Evolutionary conservation across 371 early-diverging fungal genomes (phyloP).

Genomic region (Smittium mucronatum): DNA sequence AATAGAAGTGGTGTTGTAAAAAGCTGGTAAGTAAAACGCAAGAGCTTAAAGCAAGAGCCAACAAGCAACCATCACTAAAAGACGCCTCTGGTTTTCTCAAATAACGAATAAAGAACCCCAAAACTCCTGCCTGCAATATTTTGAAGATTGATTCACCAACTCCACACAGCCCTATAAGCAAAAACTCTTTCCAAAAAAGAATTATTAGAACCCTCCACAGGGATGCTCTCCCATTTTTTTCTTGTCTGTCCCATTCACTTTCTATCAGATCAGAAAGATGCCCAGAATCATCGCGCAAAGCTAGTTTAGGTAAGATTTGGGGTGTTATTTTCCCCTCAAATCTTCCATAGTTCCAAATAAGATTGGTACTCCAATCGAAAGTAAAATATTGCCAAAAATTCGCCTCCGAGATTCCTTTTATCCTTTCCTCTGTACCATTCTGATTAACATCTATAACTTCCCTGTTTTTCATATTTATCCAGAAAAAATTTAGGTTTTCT

Average conservation of each 20-base stretch:
- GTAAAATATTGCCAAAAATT: background rate
- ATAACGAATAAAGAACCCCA: constrained; percentile 28
- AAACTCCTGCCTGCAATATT: constrained; percentile 21
- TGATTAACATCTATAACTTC: too few relatives aligned
- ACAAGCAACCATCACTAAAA: constrained; percentile 21
- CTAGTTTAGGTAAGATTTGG: constrained; percentile 12
- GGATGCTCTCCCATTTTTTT: background rate
- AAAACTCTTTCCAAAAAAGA: background rate
- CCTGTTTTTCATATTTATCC: too few relatives aligned
- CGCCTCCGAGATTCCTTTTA: background rate
- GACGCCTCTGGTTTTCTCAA: constrained; percentile 22
- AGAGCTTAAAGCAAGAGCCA: constrained; percentile 23
- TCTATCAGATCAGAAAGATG: background rate
- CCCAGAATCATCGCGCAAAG: constrained; percentile 6
- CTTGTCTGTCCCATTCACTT: constrained; percentile 8
- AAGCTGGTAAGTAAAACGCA: constrained; percentile 20
- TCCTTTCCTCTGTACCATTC: too few relatives aligned
- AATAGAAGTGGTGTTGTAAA: constrained; percentile 35
- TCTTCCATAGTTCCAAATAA: constrained; percentile 10
- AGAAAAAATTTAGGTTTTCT: too few relatives aligned
- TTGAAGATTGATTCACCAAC: constrained; percentile 13
- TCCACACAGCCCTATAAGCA: constrained; percentile 6
- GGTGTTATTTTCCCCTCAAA: background rate
- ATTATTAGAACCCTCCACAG: constrained; percentile 2
- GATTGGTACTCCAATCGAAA: background rate